Evolutionary conservation across 345 rosid genomes (phyloP), one percentile per base, ranked within the genome.

Genomic region (Corchorus olitorius): DNA sequence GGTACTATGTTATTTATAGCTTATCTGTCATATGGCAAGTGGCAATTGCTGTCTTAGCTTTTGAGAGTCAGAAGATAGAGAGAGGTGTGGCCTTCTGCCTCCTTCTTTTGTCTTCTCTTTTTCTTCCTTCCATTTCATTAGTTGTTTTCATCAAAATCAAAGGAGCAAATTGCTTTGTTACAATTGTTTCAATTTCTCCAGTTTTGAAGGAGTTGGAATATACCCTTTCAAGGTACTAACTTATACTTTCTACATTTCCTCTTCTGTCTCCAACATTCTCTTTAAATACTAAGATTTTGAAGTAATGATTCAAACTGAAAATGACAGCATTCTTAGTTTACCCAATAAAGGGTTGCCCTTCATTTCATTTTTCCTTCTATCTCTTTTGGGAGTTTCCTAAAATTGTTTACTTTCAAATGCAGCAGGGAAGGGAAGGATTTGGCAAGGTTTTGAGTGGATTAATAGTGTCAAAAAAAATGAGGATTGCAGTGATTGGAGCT

Each of bases 401-500:
- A 27, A 27, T 27, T 1, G 1, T 27, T 27, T 27, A 27, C 17
- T 17, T 62, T 4, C 6, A 61, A 33, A 33, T 33, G 65, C 65
- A 61, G 65, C 27, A 27, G 27, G 27, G n/a, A n/a, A n/a, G 27
- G 27, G 27, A 27, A 27, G 27, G 5, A 58, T 54, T 54, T 54
- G 19, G 59, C 3, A 54, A 9, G 59, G 10, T 53, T 53, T n/a
- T 53, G 58, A 53, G 58, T 20, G 17, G 27, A 27, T 27, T 27
- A 1, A 27, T 27, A 27, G 1, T 27, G 27, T 27, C 1, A 27
- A 27, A 27, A 27, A 27, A 27, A 83, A 86, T 85, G 92, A 85
- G 77, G 79, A 86, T 86, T 20, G 94, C 90, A 1, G 97, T 92
- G 83, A 69, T 92, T 16, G 97, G 97, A 10, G 85, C 68, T 15